These are phyloP conservation scores for Neurospora africana DNA, from an alignment of 495 filamentous ascomycete genomes.

Conservation along the genomic window DNA sequence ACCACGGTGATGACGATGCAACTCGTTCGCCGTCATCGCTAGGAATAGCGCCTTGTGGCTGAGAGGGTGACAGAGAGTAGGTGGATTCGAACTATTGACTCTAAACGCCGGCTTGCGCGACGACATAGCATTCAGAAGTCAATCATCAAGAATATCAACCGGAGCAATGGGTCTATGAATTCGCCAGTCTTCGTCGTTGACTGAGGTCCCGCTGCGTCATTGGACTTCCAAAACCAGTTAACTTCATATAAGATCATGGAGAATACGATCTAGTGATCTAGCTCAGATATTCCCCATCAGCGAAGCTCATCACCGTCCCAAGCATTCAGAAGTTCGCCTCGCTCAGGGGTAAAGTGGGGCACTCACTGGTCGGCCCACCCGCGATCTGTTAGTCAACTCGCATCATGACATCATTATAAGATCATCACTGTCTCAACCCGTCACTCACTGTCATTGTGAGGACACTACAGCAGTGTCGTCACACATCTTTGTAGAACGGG, in stretches of 20 bases:
- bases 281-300: neutral
- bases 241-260: neutral
- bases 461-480: neutral
- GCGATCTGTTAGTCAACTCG: neutral
- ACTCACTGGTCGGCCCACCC: neutral
- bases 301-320: neutral
- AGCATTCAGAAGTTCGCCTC: neutral
- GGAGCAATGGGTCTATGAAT: neutral
- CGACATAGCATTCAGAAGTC: neutral
- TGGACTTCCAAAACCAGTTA: no score
- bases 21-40: neutral
- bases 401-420: conserved; percentile 10
- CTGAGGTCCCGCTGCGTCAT: neutral
- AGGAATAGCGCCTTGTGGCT: no score
- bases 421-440: conserved; percentile 2
- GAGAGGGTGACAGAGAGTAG: no score
- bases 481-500: neutral
- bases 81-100: no score
- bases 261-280: neutral
- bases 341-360: neutral
- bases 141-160: neutral
- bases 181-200: neutral
- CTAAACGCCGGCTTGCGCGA: no score
- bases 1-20: neutral
- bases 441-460: neutral